Conservation (phyloP, 1,284 basidiomycete species). For the Trametes hirsuta region DNA sequence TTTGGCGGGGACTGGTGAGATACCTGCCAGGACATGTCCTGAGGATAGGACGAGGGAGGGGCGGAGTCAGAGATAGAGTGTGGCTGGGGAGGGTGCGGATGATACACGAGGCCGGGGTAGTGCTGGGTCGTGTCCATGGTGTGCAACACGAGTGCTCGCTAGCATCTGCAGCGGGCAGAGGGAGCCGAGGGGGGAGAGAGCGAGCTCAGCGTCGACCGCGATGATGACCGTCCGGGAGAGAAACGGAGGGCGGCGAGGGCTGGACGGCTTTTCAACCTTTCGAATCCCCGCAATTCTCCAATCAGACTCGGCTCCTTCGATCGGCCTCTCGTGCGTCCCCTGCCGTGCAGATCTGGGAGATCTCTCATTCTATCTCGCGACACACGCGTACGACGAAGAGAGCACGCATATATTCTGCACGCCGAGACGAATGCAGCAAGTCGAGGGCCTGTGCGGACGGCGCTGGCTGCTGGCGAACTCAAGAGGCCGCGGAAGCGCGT, state of each 20-base stretch:
- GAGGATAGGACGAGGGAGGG: conserved; percentile 19
- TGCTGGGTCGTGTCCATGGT: conserved; percentile 31
- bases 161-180: conserved; percentile 18
- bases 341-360: conserved; percentile 22
- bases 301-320: conserved; percentile 22
- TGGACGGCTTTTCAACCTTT: conserved; percentile 22
- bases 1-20: conserved; percentile 26
- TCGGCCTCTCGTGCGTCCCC: conserved; percentile 13
- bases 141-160: conserved; percentile 11
- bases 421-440: background rate
- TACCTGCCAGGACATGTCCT: conserved; percentile 30
- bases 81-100: conserved; percentile 24
- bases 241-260: conserved; percentile 17
- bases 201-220: conserved; percentile 18
- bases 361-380: conserved; percentile 10
- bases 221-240: conserved; percentile 26
- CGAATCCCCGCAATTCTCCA: conserved; percentile 17
- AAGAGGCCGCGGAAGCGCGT: background rate
- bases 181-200: conserved; percentile 7
- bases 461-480: background rate
- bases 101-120: conserved; percentile 34
- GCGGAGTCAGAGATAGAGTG: conserved; percentile 23
- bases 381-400: background rate
- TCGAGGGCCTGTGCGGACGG: background rate
- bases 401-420: background rate